A percentile compares a stretch with the other conserved stretches of the same genome.
Conservation (phyloP, 148 eudicot genomes). For the Spergularia bocconei region DNA sequence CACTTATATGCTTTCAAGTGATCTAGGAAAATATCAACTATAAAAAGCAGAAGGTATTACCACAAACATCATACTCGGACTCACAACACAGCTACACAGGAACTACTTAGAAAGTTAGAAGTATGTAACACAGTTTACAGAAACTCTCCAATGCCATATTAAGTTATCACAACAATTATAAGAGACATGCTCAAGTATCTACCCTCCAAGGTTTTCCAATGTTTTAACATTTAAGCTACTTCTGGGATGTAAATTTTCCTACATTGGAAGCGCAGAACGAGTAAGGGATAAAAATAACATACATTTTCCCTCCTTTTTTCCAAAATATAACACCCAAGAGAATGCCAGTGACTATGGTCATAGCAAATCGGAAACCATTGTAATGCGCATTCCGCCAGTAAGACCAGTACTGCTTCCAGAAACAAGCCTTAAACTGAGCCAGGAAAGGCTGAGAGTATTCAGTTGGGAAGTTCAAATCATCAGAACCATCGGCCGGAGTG, state of each 20-base stretch:
- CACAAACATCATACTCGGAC: too few species aligned
- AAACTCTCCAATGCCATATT: too few species aligned
- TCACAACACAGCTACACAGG: too few species aligned
- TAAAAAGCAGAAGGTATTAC: too few species aligned
- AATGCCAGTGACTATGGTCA: conserved; percentile 36
- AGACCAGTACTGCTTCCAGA: conserved; percentile 69
- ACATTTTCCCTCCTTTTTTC: conserved; percentile 52
- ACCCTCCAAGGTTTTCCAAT: not conserved
- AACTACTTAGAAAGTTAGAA: too few species aligned
- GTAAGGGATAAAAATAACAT: too few species aligned
- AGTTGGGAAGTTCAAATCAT: conserved; percentile 53
- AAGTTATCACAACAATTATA: too few species aligned
- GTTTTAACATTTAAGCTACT: not conserved
- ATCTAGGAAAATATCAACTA: too few species aligned
- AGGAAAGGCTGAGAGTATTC: conserved; percentile 49
- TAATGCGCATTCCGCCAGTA: conserved; percentile 75
- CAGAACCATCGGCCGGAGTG: conserved; percentile 36
- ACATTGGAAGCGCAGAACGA: not conserved
- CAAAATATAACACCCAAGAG: conserved; percentile 59
- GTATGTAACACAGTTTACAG: too few species aligned
- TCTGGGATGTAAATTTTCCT: not conserved
- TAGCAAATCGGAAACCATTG: conserved; percentile 45
- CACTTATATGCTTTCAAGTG: too few species aligned
- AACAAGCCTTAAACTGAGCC: conserved; percentile 60
- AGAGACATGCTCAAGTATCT: too few species aligned